Base-by-base conservation (phyloP, 2,329 filamentous ascomycete species). In the Lasiodiplodia citricola region DNA sequence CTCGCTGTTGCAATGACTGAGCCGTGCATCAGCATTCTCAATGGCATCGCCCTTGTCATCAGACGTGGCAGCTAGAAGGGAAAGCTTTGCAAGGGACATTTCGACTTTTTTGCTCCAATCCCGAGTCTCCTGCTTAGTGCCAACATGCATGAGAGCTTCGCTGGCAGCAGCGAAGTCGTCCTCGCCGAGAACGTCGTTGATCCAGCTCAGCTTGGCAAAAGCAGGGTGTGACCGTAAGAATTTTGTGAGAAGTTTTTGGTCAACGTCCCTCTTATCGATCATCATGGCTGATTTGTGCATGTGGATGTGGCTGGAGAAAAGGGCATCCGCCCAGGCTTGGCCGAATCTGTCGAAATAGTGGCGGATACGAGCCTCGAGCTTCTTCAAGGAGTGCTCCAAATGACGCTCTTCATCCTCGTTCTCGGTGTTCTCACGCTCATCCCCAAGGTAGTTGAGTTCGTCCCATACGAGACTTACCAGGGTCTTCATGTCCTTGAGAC, bases 81-180 rank as follows among this genome's bases (percentile, higher is more conserved):
- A 78, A n/a, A 99, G 85, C 80, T 97, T 98, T 44, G 92, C 92
- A 50, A 99, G 85, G 70, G 93, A 97, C 31, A 98, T 83, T 80
- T 98, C 92, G 41, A 97, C 92, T 79, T 96, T 96, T 83, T 97
- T 96, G 81, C 89, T 93, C 95, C 95, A 98, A 4, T 96, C 82
- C 73, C 94, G 91, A 65, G 88, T 87, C 78, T 97, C 94, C 66
- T 89, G 88, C 62, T 86, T 85, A 23, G 90, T 82, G 0, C 92
- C 94, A 23, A 94, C 85, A 8, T 88, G 83, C 54, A 92, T 83
- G 57, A 99, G 85, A 0, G 90, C 91, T 52, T 88, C 82, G 5
- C 91, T 90, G 13, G 95, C 94, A 68, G 88, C 87, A 14, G 87
- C 84, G 71, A 93, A 93, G 74, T 97, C 89, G 69, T 89, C 86